Percentiles rank a stretch among this genome's conserved stretches.
These are phyloP conservation scores for Alternaria tenuissima DNA, from an alignment of 2,329 filamentous ascomycete genomes.

Conservation along the genomic window DNA sequence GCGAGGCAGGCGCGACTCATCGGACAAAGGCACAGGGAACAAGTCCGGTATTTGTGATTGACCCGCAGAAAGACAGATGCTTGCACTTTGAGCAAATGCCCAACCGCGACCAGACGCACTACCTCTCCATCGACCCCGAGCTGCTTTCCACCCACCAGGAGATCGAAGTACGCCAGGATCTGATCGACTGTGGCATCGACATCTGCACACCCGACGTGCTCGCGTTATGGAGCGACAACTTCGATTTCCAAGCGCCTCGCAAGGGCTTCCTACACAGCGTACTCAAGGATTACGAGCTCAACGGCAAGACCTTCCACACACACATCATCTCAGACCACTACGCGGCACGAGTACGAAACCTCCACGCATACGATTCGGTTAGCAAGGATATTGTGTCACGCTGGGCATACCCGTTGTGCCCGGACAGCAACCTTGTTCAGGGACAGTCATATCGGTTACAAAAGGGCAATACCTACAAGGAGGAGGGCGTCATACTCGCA, in stretches of 20 bases:
- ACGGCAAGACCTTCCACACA: slow-evolving; percentile 95
- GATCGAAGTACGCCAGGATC: slow-evolving; percentile 82
- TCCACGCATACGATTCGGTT: slow-evolving; percentile 89
- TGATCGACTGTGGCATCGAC: slow-evolving; percentile 94
- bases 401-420: slow-evolving; percentile 88
- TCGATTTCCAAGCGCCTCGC: slow-evolving; percentile 91
- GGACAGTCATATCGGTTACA: slow-evolving; percentile 78
- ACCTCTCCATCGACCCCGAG: slow-evolving; percentile 77
- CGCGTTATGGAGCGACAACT: slow-evolving; percentile 95
- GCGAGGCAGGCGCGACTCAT: slow-evolving; percentile 77
- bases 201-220: slow-evolving; percentile 97
- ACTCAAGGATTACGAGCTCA: slow-evolving; percentile 94
- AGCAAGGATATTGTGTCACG: slow-evolving; percentile 84
- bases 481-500: slow-evolving; percentile 77
- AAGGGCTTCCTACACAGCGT: slow-evolving; percentile 91
- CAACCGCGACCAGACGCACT: slow-evolving; percentile 70
- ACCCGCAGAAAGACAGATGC: slow-evolving; percentile 79
- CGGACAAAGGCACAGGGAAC: slow-evolving; percentile 78
- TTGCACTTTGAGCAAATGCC: slow-evolving; percentile 94
- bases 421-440: slow-evolving; percentile 83
- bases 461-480: slow-evolving; percentile 76
- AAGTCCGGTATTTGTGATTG: slow-evolving; percentile 85
- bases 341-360: slow-evolving; percentile 82
- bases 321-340: slow-evolving; percentile 86
- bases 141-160: slow-evolving; percentile 77